phyloP scores from a whole-genome alignment of 202 grass and related monocot species.

The Setaria italica region DNA sequence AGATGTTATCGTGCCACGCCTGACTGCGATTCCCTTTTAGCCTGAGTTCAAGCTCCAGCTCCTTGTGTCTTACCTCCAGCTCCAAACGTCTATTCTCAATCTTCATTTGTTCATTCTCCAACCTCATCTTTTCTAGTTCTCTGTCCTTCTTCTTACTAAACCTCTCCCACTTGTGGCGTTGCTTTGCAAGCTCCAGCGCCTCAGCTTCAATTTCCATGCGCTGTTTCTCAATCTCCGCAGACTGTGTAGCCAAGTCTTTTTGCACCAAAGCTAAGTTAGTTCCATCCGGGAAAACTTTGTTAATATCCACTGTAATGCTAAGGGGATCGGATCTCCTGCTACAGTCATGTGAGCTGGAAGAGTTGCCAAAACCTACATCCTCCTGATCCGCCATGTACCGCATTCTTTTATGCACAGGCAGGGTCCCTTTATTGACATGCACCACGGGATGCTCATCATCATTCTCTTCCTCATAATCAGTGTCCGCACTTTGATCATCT shows the following conservation, averaged over 20 bases:
- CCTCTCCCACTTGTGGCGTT: slow-evolving; percentile 73
- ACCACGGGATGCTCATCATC: slow-evolving; percentile 50
- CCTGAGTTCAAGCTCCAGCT: slow-evolving; percentile 71
- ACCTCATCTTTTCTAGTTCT: slow-evolving; percentile 79
- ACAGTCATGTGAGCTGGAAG: slow-evolving; percentile 57
- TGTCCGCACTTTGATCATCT: slow-evolving; percentile 74
- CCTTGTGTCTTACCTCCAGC: slow-evolving; percentile 68
- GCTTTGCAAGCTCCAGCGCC: slow-evolving; percentile 66
- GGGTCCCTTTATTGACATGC: slow-evolving; percentile 41
- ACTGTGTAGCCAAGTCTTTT: slow-evolving; percentile 51
- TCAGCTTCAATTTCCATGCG: slow-evolving; percentile 61
- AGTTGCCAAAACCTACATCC: slow-evolving; percentile 63
- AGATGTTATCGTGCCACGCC: slow-evolving; percentile 25
- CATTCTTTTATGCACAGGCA: slow-evolving; percentile 60
- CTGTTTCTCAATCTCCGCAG: slow-evolving; percentile 64
- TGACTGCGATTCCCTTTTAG: slow-evolving; percentile 41
- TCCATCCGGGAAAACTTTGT: slow-evolving; percentile 64
- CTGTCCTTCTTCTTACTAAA: slow-evolving; percentile 80
- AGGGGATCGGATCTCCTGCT: slow-evolving; percentile 50
- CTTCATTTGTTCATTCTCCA: slow-evolving; percentile 76
- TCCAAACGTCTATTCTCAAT: slow-evolving; percentile 68
- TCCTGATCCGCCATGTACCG: slow-evolving; percentile 44
- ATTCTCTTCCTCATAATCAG: slow-evolving; percentile 76
- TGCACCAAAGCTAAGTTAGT: slow-evolving; percentile 49
- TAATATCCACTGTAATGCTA: slow-evolving; percentile 63